phyloP scores from a whole-genome alignment of 2,329 filamentous ascomycete genomes.

The Chaetomiaceae sp. region DNA sequence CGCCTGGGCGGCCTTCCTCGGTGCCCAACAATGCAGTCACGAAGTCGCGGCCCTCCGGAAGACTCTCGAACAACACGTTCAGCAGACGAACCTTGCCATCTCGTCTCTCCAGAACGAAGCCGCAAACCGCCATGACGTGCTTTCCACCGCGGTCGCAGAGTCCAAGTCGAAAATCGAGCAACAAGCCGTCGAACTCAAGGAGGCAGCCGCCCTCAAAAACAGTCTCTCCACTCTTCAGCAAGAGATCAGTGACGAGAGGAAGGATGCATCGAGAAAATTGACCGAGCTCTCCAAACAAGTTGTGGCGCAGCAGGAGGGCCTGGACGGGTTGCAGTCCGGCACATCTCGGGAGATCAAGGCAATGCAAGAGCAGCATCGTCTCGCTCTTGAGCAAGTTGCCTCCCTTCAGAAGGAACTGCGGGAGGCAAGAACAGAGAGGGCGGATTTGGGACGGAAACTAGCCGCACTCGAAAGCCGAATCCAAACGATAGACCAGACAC shows the following conservation, averaged over 20 bases:
- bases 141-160: slow-evolving; percentile 9
- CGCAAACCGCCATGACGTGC: slow-evolving; percentile 13
- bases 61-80: slow-evolving; percentile 16
- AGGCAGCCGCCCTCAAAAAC: slow-evolving; percentile 4
- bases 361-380: slow-evolving; percentile 13
- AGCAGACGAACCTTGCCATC: slow-evolving; percentile 12
- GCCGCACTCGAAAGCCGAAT: slow-evolving; percentile 16
- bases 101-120: slow-evolving; percentile 15
- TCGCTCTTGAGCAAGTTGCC: slow-evolving; percentile 14
- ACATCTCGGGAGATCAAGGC: slow-evolving; percentile 5
- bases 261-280: slow-evolving; percentile 4
- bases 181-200: slow-evolving; percentile 7
- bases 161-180: slow-evolving; percentile 17
- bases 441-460: slow-evolving; percentile 11
- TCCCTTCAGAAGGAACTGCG: slow-evolving; percentile 19
- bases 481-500: neutral
- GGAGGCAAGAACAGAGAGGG: slow-evolving; percentile 16
- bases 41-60: slow-evolving; percentile 19
- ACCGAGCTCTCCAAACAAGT: slow-evolving; percentile 11
- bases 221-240: slow-evolving; percentile 15
- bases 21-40: slow-evolving; percentile 21
- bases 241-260: slow-evolving; percentile 6
- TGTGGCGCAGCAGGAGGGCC: slow-evolving; percentile 3
- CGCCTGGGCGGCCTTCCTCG: slow-evolving; percentile 23
- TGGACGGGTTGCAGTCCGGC: slow-evolving; percentile 5